phyloP scores from a whole-genome alignment of 2,329 filamentous ascomycete species.

The Thielaviopsis euricoi region DNA sequence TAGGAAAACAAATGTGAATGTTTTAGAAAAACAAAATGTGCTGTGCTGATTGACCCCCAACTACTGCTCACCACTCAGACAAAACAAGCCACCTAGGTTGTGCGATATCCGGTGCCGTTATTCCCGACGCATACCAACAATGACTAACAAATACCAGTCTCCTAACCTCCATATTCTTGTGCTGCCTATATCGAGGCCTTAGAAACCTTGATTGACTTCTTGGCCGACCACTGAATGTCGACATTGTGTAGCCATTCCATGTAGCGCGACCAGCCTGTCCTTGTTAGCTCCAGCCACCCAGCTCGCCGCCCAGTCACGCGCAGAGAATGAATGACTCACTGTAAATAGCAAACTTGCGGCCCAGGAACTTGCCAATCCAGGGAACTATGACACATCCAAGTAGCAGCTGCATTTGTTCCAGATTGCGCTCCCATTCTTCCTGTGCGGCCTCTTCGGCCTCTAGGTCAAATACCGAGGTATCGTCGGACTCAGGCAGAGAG shows the following conservation, averaged over 20 bases:
- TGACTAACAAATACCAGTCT: neutral
- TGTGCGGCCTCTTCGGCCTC: conserved; percentile 71
- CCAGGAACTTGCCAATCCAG: conserved; percentile 87
- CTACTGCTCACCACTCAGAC: too few species aligned
- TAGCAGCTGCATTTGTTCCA: conserved; percentile 85
- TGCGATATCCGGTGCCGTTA: neutral
- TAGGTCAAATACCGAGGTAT: conserved; percentile 27
- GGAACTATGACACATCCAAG: conserved; percentile 90
- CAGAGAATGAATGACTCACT: conserved; percentile 40
- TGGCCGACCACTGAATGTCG: conserved; percentile 50
- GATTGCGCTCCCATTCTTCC: conserved; percentile 81
- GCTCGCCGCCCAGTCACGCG: neutral
- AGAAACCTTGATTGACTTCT: conserved; percentile 43
- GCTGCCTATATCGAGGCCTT: conserved; percentile 26
- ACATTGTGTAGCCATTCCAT: conserved; percentile 89
- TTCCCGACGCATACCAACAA: neutral
- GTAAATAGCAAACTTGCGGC: conserved; percentile 90
- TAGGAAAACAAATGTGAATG: neutral
- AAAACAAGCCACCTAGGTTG: neutral
- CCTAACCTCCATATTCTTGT: neutral
- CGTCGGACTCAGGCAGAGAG: conserved; percentile 41
- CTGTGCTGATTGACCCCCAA: too few species aligned
- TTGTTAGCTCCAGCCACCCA: neutral
- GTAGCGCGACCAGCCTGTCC: conserved; percentile 66
- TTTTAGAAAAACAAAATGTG: neutral